These are phyloP conservation scores for Colletotrichum sp. DNA, from an alignment of 2,329 filamentous ascomycete species.

Conservation along the genomic window DNA sequence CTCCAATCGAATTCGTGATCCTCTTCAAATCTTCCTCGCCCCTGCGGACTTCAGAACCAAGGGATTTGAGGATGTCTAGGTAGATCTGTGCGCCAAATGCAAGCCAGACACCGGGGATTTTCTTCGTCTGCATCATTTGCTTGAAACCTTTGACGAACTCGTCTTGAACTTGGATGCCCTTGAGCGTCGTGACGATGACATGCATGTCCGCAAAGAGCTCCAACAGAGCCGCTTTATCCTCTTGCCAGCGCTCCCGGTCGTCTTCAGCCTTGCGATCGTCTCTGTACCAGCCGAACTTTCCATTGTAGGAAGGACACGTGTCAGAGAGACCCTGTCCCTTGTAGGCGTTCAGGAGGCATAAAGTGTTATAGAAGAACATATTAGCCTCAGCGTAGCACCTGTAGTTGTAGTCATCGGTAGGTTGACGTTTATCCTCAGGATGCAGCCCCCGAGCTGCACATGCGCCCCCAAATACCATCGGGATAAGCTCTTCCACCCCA, in stretches of 20 bases:
- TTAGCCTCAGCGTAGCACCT: not conserved
- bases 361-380: not conserved
- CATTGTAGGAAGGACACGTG: conserved; percentile 19
- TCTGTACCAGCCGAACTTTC: conserved; percentile 24
- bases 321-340: not conserved
- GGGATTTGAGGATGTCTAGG: conserved; percentile 22
- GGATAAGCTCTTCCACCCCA: not conserved
- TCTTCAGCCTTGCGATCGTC: conserved; percentile 1
- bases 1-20: not conserved
- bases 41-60: not conserved
- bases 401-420: not conserved
- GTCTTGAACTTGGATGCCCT: conserved; percentile 19
- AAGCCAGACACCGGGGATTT: conserved; percentile 18
- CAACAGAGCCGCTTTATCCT: conserved; percentile 19
- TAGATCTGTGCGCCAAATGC: conserved; percentile 23
- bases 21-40: not conserved
- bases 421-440: not conserved
- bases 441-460: not conserved
- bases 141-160: conserved; percentile 23
- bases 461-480: not conserved
- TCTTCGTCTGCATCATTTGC: not conserved
- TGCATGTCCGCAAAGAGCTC: conserved; percentile 18
- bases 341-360: not conserved
- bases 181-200: conserved; percentile 1
- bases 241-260: not conserved